These are phyloP conservation scores for Thecaphora frezii DNA, from an alignment of 1,284 basidiomycete genomes.

Conservation along the genomic window DNA sequence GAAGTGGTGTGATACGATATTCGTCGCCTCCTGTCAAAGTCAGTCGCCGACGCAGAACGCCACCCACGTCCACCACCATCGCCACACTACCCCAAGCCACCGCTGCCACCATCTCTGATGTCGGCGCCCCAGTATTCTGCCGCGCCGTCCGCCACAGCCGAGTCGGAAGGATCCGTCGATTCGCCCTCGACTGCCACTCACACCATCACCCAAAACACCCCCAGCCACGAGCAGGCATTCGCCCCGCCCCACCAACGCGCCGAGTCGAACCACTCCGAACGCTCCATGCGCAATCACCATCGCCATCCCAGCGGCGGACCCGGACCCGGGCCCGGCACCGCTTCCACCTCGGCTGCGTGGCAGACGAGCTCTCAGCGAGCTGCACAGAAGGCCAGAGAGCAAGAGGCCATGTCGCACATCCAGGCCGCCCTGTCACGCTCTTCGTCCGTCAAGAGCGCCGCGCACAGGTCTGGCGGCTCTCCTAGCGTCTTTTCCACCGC, in stretches of 20 bases:
- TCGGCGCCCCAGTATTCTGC: no score
- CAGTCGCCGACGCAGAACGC: no score
- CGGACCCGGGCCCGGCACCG: constrained; percentile 33
- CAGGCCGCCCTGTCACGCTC: constrained; percentile 16
- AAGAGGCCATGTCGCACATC: constrained; percentile 5
- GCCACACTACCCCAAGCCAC: no score
- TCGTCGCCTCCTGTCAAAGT: no score
- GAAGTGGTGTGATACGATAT: no score
- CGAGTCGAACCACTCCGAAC: not conserved
- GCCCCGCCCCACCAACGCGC: not conserved
- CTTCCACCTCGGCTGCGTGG: constrained; percentile 11
- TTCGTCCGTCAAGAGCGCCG: constrained; percentile 13
- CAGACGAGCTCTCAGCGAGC: not conserved
- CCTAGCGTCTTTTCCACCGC: constrained; percentile 19
- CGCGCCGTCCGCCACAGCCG: no score
- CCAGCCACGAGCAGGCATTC: constrained; percentile 63
- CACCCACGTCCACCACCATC: no score
- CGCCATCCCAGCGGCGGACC: constrained; percentile 64
- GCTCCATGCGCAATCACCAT: constrained; percentile 65
- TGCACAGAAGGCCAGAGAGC: not conserved
- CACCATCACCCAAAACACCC: constrained; percentile 69
- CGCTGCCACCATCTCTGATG: no score
- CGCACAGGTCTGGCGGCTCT: constrained; percentile 16
- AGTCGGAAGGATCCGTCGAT: no score
- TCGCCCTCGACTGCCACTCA: not conserved